Base-by-base conservation (phyloP, 2,329 filamentous ascomycete species). In the Tolypocladium guangdongense region DNA sequence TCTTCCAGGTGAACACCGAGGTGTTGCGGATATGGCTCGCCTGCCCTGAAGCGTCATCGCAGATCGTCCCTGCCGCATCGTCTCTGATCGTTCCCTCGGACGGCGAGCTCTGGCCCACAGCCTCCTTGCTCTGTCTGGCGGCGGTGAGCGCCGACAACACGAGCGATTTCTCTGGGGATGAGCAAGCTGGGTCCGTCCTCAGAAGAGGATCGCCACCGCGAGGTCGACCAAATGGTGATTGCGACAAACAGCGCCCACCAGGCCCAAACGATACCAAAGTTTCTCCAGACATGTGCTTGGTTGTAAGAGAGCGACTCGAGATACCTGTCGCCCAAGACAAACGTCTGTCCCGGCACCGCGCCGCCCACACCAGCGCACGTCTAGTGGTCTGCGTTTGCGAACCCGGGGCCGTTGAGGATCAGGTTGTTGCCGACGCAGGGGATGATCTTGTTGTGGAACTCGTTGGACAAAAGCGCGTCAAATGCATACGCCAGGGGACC, bases 1-100 rank as follows among this genome's bases (percentile, higher is more conserved):
- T 78, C 63, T 85, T 85, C 84, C 86, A 90, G 1, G 86, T 90
- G 60, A 89, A 88, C 0, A 87, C 74, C 0, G 81, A 84, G 0
- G 78, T 84, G 64, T 87, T 87, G 30, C 77, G 77, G 33, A 83
- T 68, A 1, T 87, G 71, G 33, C 73, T 62, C 35, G 59, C 48
- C 14, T 54, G 56, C 6, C 27, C 43, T 6, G 27, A 8, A 5
- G 55, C 61, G 2, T 53, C 55, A 30, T 59, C 54, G n/a, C 55
- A 20, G 1, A 30, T 46, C 20, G 4, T 16, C 39, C 16, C 20
- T n/a, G n/a, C n/a, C n/a, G n/a, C 61, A 2, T 53, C 55, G 32
- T 59, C 54, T 18, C 55, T 22, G 1, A 30, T 46, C 20, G 4
- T 16, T 45, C 16, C 20, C 10, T 46, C 46, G 8, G 55, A 56